Percentiles rank a stretch among this genome's conserved stretches.
Evolutionary conservation across 2,329 filamentous ascomycete species (phyloP).

Genomic region (Sarocladium brachiariae): DNA sequence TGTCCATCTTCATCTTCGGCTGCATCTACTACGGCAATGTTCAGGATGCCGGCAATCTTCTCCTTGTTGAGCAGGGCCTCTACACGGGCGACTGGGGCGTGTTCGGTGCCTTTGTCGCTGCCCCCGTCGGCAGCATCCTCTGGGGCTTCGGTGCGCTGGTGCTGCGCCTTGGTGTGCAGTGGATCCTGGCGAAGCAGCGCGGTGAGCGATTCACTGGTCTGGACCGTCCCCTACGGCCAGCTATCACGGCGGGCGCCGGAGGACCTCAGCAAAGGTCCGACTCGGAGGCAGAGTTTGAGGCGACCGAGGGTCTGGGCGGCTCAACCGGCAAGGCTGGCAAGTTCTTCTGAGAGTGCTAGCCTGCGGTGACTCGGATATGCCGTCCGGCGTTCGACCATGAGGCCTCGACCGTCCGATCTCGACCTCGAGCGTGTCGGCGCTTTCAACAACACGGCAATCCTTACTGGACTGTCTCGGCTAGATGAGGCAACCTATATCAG

Average conservation of each 20-base stretch:
- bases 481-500: too few relatives aligned
- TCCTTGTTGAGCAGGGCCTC: conserved; percentile 66
- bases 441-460: too few relatives aligned
- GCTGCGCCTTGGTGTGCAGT: conserved; percentile 54
- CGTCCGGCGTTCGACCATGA: too few relatives aligned
- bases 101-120: conserved; percentile 77
- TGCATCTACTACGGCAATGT: conserved; percentile 68
- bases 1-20: conserved; percentile 77
- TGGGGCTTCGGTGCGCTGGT: conserved; percentile 61
- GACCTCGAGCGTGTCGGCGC: too few relatives aligned
- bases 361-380: not conserved
- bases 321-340: conserved; percentile 37
- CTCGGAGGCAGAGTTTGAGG: conserved; percentile 18
- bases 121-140: conserved; percentile 66
- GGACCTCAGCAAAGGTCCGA: conserved; percentile 10
- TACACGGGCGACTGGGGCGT: conserved; percentile 74
- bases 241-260: not conserved
- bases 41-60: conserved; percentile 54
- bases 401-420: not conserved
- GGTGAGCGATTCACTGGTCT: conserved; percentile 60
- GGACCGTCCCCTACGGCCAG: conserved; percentile 41
- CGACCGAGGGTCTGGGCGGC: conserved; percentile 22
- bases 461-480: too few relatives aligned
- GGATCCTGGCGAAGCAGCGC: conserved; percentile 45
- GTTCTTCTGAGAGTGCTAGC: conserved; percentile 38